Evolutionary conservation across 2,329 filamentous ascomycete genomes (phyloP).

Genomic region (Aspergillus sojae): DNA sequence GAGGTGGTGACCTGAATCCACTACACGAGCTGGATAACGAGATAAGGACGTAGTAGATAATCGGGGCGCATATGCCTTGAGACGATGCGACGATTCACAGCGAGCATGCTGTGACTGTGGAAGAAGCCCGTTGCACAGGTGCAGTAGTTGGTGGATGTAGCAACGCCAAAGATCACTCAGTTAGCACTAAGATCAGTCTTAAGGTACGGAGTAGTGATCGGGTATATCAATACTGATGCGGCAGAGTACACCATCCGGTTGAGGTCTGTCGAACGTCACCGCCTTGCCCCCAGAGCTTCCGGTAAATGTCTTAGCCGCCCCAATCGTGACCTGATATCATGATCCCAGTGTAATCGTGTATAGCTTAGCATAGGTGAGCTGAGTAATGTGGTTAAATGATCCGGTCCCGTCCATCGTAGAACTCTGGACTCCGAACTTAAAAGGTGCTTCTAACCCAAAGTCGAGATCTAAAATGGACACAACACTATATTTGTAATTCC

Average conservation of each 20-base stretch:
- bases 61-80: not conserved
- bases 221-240: not conserved
- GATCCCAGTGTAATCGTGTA: conserved; percentile 6
- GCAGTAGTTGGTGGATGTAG: not conserved
- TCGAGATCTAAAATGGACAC: no score
- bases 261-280: not conserved
- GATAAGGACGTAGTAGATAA: not conserved
- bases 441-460: no score
- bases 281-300: not conserved
- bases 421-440: no score
- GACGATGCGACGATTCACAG: not conserved
- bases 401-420: no score
- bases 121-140: not conserved
- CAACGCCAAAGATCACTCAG: not conserved
- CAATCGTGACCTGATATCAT: not conserved
- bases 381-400: no score
- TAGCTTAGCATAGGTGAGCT: no score
- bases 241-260: not conserved
- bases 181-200: not conserved
- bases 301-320: conserved; percentile 4
- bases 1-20: not conserved
- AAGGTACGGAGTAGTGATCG: not conserved
- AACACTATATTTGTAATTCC: no score
- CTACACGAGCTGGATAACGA: not conserved
- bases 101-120: not conserved